Evolutionary conservation across 2,329 filamentous ascomycete genomes (phyloP).

Genomic region (Didymella keratinophila): DNA sequence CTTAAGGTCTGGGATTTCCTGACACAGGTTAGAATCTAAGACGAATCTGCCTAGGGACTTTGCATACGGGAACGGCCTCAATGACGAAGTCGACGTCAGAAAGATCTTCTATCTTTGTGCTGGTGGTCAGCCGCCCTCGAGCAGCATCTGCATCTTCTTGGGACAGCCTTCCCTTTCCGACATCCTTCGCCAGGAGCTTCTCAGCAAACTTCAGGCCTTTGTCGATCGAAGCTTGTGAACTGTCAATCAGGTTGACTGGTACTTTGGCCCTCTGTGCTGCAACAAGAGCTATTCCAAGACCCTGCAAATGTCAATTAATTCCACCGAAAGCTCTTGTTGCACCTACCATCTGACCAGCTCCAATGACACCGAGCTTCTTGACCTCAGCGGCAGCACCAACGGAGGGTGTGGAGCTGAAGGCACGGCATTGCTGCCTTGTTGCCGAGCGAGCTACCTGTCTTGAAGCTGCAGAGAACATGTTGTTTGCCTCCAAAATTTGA

Average conservation of each 20-base stretch:
- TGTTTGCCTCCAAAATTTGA: slow-evolving; percentile 4
- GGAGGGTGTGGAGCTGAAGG: slow-evolving; percentile 73
- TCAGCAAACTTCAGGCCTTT: slow-evolving; percentile 93
- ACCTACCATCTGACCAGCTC: slow-evolving; percentile 92
- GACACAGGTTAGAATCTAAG: slow-evolving; percentile 8
- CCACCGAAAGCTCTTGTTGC: background rate
- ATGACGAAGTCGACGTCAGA: slow-evolving; percentile 94
- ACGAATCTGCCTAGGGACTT: background rate
- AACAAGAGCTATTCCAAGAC: slow-evolving; percentile 93
- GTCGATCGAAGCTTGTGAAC: slow-evolving; percentile 81
- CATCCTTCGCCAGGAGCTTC: slow-evolving; percentile 91
- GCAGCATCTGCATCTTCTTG: slow-evolving; percentile 79
- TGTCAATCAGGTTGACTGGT: slow-evolving; percentile 86
- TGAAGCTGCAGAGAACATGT: slow-evolving; percentile 47
- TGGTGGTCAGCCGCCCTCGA: slow-evolving; percentile 72
- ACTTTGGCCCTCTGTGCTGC: slow-evolving; percentile 85
- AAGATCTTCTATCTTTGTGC: slow-evolving; percentile 78
- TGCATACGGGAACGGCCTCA: slow-evolving; percentile 79
- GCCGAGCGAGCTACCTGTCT: slow-evolving; percentile 36
- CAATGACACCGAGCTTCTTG: slow-evolving; percentile 88
- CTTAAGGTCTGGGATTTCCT: slow-evolving; percentile 86
- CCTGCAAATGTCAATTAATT: slow-evolving; percentile 62
- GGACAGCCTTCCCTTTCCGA: slow-evolving; percentile 84
- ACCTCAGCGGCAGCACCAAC: slow-evolving; percentile 72
- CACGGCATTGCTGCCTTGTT: slow-evolving; percentile 48